Evolutionary conservation across 441 rosid genomes (phyloP), one percentile per base, ranked within the genome.

Genomic region (Raphanus hybrid): DNA sequence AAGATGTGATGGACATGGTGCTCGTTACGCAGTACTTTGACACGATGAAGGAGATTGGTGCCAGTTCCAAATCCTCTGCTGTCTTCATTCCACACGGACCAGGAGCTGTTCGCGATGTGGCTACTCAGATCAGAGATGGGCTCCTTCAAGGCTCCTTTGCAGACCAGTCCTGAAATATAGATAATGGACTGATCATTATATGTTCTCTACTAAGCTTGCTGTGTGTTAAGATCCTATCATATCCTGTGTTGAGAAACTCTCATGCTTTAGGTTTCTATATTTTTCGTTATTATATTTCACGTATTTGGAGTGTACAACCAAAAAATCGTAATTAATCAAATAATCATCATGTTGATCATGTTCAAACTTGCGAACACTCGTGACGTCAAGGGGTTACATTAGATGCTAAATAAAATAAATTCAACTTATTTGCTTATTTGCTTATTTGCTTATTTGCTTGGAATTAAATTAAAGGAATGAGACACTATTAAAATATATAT

Each of bases 61-160:
- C 88, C 39, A 34, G 82, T 26, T 87, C 91, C 66, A 87, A 87
- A 55, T 84, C 91, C 8, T 86, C 89, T 34, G 82, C 92, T 12
- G 92, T 87, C 52, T 90, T 90, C 78, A 84, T 88, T 61, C 94
- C 94, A 0, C 91, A 90, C 16, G 94, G 91, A 62, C 91, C 92
- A 18, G 94, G 94, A n/a, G 91, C 89, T 0, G 84, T 90, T 64
- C 88, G 83, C 0, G 91, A 87, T 50, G 85, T 87, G 8, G 89
- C 91, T 59, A 27, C 86, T 8, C 92, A 87, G 84, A 88, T 87
- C 52, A 85, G 89, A 3, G 90, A 85, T 1, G 94, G 90, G 4
- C 85, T 88, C 35, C 92, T 90, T 65, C 92, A 86, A 81, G 92
- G 82, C 35, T 64, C 81, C 1, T 69, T 52, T 2, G 43, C 68